These are phyloP conservation scores for Pleurozium schreberi DNA, from an alignment of 225 moss, liverwort and hornwort genomes.

Conservation along the genomic window DNA sequence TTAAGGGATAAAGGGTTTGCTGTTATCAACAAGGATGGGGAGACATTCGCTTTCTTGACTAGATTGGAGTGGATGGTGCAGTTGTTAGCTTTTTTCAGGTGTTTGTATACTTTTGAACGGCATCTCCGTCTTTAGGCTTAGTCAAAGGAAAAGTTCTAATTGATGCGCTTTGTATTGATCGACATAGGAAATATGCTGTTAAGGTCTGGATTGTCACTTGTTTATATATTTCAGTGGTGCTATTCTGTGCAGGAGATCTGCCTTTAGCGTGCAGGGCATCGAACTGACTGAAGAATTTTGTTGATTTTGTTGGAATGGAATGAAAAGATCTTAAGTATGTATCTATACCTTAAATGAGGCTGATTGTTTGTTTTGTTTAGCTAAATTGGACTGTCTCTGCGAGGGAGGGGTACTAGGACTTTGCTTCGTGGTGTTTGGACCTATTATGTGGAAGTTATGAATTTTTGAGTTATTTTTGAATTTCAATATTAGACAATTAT, in stretches of 20 bases:
- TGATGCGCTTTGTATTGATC: background rate
- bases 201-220: background rate
- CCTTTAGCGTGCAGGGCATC: background rate
- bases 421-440: too few relatives aligned
- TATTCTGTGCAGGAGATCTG: background rate
- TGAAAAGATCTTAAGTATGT: background rate
- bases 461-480: too few relatives aligned
- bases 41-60: background rate
- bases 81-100: background rate
- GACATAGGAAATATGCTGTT: background rate
- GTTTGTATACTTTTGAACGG: background rate
- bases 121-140: background rate
- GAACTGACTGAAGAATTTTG: background rate
- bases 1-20: background rate
- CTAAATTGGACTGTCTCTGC: too few relatives aligned
- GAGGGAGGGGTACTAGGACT: too few relatives aligned
- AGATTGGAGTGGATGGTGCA: background rate
- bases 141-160: background rate
- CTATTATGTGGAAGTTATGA: too few relatives aligned
- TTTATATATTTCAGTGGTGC: background rate
- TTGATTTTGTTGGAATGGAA: background rate
- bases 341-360: too few relatives aligned
- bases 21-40: background rate
- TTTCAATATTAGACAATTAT: too few relatives aligned
- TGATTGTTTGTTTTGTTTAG: too few relatives aligned